A percentile compares a stretch with the other conserved stretches of the same genome.
These are phyloP conservation scores for Biancaea sappan DNA, from an alignment of 306 rosid species.

Conservation along the genomic window DNA sequence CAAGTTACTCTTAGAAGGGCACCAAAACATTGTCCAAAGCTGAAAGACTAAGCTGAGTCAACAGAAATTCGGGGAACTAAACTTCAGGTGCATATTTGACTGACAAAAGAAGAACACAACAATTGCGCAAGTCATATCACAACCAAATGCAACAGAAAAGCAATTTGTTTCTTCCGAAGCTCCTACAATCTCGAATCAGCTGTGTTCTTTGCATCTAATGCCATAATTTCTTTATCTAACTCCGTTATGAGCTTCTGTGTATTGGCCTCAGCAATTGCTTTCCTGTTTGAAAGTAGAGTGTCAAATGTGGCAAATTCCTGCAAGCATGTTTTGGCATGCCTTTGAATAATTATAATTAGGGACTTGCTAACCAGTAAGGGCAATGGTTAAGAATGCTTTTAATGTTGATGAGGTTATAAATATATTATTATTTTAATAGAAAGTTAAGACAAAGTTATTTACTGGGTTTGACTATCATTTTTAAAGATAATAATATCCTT, in stretches of 20 bases:
- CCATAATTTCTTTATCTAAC: constrained; percentile 68
- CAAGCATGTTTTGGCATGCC: constrained; percentile 70
- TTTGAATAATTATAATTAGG: too few relatives aligned
- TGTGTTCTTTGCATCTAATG: constrained; percentile 65
- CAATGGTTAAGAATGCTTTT: too few relatives aligned
- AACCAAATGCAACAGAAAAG: constrained; percentile 85
- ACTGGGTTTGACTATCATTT: too few relatives aligned
- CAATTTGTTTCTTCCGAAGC: constrained; percentile 89
- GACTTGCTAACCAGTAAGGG: too few relatives aligned
- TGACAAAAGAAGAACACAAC: constrained; percentile 21
- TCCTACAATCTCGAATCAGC: constrained; percentile 76
- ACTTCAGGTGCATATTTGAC: neutral
- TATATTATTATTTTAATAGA: too few relatives aligned
- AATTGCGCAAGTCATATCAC: constrained; percentile 35
- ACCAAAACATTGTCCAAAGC: neutral
- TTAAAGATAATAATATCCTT: too few relatives aligned
- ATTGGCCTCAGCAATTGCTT: constrained; percentile 79
- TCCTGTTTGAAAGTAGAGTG: constrained; percentile 85
- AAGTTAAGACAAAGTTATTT: too few relatives aligned
- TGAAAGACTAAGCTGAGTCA: too few relatives aligned
- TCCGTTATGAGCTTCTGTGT: constrained; percentile 60
- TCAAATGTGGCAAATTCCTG: constrained; percentile 87
- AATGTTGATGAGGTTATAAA: too few relatives aligned
- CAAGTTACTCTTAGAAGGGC: neutral
- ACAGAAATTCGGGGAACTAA: too few relatives aligned